Evolutionary conservation across 768 basidiomycete species (phyloP).

Genomic region (Suillus subluteus): DNA sequence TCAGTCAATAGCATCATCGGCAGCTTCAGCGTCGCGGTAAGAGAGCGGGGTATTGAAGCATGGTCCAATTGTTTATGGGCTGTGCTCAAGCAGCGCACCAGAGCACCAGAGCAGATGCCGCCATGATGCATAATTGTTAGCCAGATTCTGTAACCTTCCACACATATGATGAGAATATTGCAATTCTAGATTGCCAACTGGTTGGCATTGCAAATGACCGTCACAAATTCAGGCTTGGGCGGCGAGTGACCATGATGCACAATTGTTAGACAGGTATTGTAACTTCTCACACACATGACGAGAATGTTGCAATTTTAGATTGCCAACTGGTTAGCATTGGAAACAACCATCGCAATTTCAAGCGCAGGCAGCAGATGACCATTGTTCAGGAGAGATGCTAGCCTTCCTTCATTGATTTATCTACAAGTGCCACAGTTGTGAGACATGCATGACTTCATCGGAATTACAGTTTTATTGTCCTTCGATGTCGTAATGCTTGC

Average conservation of each 20-base stretch:
- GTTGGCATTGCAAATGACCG: too few relatives aligned
- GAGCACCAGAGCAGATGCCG: too few relatives aligned
- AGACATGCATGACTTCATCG: background rate
- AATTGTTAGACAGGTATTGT: too few relatives aligned
- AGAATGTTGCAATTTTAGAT: too few relatives aligned
- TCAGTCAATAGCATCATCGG: too few relatives aligned
- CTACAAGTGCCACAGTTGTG: background rate
- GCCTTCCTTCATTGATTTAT: background rate
- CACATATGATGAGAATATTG: background rate
- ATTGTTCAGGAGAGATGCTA: background rate
- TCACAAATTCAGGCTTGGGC: too few relatives aligned
- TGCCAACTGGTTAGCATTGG: background rate
- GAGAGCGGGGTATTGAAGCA: too few relatives aligned
- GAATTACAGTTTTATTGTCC: background rate
- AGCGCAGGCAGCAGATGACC: background rate
- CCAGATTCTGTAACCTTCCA: background rate
- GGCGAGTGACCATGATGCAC: too few relatives aligned
- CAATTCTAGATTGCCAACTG: background rate
- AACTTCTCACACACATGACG: too few relatives aligned
- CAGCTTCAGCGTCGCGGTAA: too few relatives aligned
- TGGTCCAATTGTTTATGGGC: too few relatives aligned
- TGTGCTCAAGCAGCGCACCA: too few relatives aligned
- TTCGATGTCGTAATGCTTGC: background rate
- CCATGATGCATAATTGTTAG: background rate
- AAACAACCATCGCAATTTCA: background rate